phyloP scores from a whole-genome alignment of 139 green algal species.

The Ulvella scutata region DNA sequence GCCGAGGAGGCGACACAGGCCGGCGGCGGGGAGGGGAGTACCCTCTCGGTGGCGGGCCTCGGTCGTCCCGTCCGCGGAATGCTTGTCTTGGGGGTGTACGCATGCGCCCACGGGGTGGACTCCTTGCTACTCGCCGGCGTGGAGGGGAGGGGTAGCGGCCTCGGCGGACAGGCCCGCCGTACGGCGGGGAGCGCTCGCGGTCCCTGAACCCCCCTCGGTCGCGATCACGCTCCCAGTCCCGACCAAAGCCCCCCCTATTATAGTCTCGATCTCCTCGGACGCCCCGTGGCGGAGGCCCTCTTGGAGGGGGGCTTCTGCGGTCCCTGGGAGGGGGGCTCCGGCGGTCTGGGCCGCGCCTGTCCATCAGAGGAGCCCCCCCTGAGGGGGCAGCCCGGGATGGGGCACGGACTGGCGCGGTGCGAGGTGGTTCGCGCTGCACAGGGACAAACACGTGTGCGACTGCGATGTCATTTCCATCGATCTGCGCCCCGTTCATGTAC shows the following conservation, averaged over 20 bases:
- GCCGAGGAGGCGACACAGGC: neutral
- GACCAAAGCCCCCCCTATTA: too few relatives aligned
- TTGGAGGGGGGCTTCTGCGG: neutral
- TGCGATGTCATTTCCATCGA: constrained; percentile 57
- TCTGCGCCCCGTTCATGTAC: constrained; percentile 73
- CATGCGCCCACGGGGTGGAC: neutral
- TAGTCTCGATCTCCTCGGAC: neutral
- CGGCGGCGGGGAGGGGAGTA: neutral
- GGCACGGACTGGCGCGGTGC: neutral
- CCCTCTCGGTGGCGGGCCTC: neutral
- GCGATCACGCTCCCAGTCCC: too few relatives aligned
- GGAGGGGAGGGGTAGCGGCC: neutral
- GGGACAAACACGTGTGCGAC: neutral
- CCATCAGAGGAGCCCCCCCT: too few relatives aligned
- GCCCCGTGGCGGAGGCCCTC: neutral
- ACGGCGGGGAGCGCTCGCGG: neutral
- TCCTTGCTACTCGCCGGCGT: neutral
- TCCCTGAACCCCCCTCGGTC: too few relatives aligned
- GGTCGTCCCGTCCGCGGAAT: neutral
- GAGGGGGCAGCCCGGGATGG: neutral
- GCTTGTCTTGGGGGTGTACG: neutral
- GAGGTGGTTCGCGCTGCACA: neutral
- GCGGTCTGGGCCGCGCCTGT: neutral
- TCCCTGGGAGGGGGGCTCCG: neutral
- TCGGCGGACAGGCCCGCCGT: neutral